Evolutionary conservation across 306 rosid genomes (phyloP).

Genomic region (Lotus japonicus): DNA sequence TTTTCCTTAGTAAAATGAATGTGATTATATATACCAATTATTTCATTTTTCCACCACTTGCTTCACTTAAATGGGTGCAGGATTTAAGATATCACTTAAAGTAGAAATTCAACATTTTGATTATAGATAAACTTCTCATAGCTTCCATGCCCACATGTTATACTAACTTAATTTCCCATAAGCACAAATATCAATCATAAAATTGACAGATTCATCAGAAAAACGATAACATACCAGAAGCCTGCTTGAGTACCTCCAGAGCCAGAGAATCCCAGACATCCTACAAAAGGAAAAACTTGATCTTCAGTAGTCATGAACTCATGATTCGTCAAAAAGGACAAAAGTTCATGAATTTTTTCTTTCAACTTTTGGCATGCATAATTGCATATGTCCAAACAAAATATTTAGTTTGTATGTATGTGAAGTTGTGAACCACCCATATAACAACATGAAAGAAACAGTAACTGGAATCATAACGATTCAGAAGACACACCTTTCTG

Average conservation of each 20-base stretch:
- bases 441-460: neutral
- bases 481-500: slow-evolving; percentile 50
- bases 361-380: neutral
- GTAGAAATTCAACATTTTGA: neutral
- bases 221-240: slow-evolving; percentile 58
- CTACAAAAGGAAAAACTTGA: slow-evolving; percentile 34
- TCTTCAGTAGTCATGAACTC: neutral
- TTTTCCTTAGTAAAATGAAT: neutral
- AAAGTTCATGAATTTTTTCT: neutral
- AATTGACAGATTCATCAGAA: neutral
- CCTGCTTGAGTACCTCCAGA: slow-evolving; percentile 74
- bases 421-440: neutral
- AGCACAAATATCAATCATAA: neutral
- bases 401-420: neutral
- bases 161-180: neutral
- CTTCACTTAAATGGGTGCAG: slow-evolving; percentile 6
- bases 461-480: neutral
- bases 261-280: slow-evolving; percentile 88
- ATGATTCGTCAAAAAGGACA: neutral
- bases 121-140: neutral
- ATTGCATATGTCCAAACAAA: neutral
- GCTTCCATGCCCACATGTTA: neutral
- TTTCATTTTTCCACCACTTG: slow-evolving; percentile 3
- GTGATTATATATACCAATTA: neutral
- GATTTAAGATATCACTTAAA: neutral